These are phyloP conservation scores for Podospora bellae-mahoneyi DNA, from an alignment of 495 filamentous ascomycete genomes.

Conservation along the genomic window DNA sequence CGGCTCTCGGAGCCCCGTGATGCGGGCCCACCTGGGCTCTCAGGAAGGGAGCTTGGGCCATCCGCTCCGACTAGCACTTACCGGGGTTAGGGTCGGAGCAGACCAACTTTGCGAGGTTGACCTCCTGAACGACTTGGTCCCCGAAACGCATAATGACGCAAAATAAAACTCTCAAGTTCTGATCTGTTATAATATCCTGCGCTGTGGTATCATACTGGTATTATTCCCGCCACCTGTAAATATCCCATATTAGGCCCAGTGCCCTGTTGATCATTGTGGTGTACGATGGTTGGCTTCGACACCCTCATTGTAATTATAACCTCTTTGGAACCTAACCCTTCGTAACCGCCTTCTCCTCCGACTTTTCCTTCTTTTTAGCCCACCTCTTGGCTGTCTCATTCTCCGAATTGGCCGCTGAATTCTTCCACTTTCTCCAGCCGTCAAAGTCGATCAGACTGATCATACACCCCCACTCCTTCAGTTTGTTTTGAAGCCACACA, in stretches of 20 bases:
- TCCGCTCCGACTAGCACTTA: not conserved
- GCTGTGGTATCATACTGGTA: not conserved
- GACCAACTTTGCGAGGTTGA: not conserved
- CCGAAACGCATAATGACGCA: not conserved
- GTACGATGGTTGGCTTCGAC: not conserved
- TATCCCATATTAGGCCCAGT: not conserved
- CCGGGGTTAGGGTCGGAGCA: not conserved
- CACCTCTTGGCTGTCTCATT: constrained; percentile 31
- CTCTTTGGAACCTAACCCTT: not conserved
- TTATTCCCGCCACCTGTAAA: not conserved
- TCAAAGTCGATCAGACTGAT: constrained; percentile 98
- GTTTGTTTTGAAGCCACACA: constrained; percentile 94
- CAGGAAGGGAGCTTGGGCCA: not conserved
- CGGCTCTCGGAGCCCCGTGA: not conserved
- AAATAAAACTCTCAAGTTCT: not conserved
- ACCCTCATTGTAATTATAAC: not conserved
- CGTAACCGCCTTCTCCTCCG: constrained; percentile 3
- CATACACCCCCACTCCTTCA: constrained; percentile 99
- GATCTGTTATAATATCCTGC: not conserved
- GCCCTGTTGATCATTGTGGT: not conserved
- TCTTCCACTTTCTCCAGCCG: constrained; percentile 97
- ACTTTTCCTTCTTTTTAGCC: constrained; percentile 41
- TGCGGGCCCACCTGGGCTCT: not conserved
- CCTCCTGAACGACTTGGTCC: not conserved
- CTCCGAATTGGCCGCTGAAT: constrained; percentile 51